A percentile compares a stretch with the other conserved stretches of the same genome.
phyloP scores from a whole-genome alignment of 1,139 yeast genomes.

The Geotrichum phurueaensis region DNA sequence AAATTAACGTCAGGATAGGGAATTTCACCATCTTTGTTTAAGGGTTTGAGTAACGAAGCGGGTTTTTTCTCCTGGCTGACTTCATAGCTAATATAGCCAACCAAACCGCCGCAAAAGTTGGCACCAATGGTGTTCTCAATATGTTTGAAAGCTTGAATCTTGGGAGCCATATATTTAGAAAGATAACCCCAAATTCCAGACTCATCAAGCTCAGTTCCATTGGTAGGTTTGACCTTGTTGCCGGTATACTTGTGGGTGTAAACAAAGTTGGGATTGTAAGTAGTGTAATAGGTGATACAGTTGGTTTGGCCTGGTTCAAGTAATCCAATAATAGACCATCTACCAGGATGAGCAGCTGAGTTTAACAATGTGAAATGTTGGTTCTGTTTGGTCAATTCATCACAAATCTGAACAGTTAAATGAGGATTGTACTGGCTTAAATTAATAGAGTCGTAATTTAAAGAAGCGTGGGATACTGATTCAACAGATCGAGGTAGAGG shows the following conservation, averaged over 20 bases:
- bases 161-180: constrained; percentile 47
- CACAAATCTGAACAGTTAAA: constrained; percentile 45
- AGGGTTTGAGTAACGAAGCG: constrained; percentile 2
- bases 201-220: not conserved
- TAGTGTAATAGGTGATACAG: constrained; percentile 60
- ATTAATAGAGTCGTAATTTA: constrained; percentile 1
- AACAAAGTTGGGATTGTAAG: constrained; percentile 22
- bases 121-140: constrained; percentile 33
- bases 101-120: constrained; percentile 84
- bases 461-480: not conserved
- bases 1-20: constrained; percentile 64
- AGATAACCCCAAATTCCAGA: constrained; percentile 46
- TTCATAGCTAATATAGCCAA: constrained; percentile 85
- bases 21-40: constrained; percentile 6
- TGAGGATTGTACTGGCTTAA: constrained; percentile 3
- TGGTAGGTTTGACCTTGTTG: constrained; percentile 15
- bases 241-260: constrained; percentile 32
- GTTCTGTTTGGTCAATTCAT: constrained; percentile 32
- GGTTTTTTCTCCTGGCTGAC: constrained; percentile 30
- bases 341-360: constrained; percentile 75
- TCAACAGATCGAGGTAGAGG: constrained; percentile 11
- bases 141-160: constrained; percentile 23
- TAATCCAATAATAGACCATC: constrained; percentile 80
- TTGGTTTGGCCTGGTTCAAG: constrained; percentile 50
- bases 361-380: constrained; percentile 55